phyloP scores from a whole-genome alignment of 1,284 basidiomycete species.

The Cystobasidium sp. region DNA sequence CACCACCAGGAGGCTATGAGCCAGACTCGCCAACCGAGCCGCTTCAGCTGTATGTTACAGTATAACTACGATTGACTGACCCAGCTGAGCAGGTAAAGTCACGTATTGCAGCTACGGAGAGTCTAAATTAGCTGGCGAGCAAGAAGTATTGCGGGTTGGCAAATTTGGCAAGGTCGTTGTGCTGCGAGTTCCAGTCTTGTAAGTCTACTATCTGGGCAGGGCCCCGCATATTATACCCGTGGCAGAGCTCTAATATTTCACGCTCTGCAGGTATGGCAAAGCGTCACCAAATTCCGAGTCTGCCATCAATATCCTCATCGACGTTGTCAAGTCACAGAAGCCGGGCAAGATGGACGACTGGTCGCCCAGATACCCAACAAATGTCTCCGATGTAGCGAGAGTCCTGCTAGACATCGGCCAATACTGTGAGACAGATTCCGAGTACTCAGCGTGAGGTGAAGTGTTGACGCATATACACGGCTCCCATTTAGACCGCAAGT shows the following conservation, averaged over 20 bases:
- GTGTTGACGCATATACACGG: background rate
- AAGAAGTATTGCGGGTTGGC: slow-evolving; percentile 64
- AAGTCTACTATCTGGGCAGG: slow-evolving; percentile 49
- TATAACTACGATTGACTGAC: background rate
- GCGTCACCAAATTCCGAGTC: slow-evolving; percentile 74
- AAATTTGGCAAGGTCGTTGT: slow-evolving; percentile 64
- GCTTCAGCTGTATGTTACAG: slow-evolving; percentile 62
- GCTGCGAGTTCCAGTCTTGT: slow-evolving; percentile 81
- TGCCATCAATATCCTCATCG: slow-evolving; percentile 76
- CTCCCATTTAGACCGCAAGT: background rate
- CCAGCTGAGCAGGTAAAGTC: background rate
- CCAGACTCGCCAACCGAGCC: slow-evolving; percentile 71
- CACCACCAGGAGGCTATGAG: slow-evolving; percentile 65
- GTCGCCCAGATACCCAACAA: slow-evolving; percentile 78
- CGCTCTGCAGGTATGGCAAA: slow-evolving; percentile 69
- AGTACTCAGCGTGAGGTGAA: background rate
- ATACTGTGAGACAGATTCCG: slow-evolving; percentile 55
- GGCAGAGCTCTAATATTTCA: too few species aligned
- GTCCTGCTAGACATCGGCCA: slow-evolving; percentile 68
- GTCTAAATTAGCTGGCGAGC: slow-evolving; percentile 76
- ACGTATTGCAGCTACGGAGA: slow-evolving; percentile 64
- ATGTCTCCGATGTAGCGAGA: slow-evolving; percentile 59
- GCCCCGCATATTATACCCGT: too few species aligned
- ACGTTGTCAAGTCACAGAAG: slow-evolving; percentile 63
- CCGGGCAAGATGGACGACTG: slow-evolving; percentile 89